Conservation (phyloP, 345 rosid genomes). For the Erysimum cheiranthoides region DNA sequence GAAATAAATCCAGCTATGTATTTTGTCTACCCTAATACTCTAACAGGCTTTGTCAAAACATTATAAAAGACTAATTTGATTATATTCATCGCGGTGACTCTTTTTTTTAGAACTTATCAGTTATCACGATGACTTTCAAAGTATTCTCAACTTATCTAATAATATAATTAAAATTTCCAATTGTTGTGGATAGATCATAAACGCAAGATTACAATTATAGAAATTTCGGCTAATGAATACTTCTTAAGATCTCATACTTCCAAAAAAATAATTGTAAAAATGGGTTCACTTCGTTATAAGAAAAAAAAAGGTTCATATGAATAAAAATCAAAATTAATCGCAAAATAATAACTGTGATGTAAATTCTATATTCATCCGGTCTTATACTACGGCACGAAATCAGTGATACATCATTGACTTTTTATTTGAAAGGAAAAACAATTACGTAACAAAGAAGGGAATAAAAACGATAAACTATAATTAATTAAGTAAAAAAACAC, state of each 20-base stretch:
- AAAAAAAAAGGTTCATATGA: background rate
- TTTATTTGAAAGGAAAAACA: background rate
- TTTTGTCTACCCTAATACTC: background rate
- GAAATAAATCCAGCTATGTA: background rate
- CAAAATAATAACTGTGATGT: background rate
- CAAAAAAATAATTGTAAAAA: background rate
- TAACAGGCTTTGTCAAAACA: background rate
- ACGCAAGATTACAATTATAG: background rate
- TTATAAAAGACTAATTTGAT: background rate
- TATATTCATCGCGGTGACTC: background rate
- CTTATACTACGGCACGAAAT: background rate
- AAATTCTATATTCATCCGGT: background rate
- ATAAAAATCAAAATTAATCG: no score
- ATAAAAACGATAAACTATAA: background rate
- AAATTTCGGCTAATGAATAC: no score
- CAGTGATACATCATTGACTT: conserved; percentile 7
- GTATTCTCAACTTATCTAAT: background rate
- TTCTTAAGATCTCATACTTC: no score
- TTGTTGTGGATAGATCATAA: background rate
- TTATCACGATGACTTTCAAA: background rate
- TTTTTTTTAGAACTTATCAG: no score
- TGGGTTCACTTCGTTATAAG: background rate
- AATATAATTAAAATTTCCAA: background rate
- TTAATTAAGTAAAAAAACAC: background rate
- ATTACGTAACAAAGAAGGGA: background rate